Evolutionary conservation across 2,329 filamentous ascomycete genomes (phyloP).

Genomic region (Aspergillus pseudonomiae): DNA sequence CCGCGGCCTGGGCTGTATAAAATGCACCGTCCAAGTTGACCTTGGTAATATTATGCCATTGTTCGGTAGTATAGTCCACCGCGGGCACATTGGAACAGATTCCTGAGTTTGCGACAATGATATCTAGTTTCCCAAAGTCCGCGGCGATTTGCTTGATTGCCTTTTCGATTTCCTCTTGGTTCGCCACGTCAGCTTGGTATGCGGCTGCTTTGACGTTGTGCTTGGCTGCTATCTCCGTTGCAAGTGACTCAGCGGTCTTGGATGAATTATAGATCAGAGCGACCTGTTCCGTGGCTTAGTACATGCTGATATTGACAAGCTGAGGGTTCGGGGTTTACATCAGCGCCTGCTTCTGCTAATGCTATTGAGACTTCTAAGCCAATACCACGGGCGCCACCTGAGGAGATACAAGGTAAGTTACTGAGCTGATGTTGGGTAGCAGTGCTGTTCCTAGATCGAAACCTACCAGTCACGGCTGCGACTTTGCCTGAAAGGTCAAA

Average conservation of each 20-base stretch:
- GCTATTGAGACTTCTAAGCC: constrained; percentile 44
- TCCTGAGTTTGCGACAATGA: constrained; percentile 53
- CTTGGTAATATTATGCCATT: constrained; percentile 46
- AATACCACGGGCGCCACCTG: constrained; percentile 40
- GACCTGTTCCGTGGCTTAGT: constrained; percentile 23
- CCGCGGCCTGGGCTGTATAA: constrained; percentile 43
- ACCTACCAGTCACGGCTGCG: constrained; percentile 29
- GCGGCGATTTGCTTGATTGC: constrained; percentile 37
- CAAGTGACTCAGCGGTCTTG: constrained; percentile 25
- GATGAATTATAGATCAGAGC: constrained; percentile 38
- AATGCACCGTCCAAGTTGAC: constrained; percentile 46
- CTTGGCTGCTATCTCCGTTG: constrained; percentile 29
- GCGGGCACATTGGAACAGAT: constrained; percentile 32
- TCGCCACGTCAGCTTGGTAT: constrained; percentile 38
- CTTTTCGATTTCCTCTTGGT: constrained; percentile 33
- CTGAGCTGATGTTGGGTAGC: rapidly evolving
- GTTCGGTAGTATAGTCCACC: constrained; percentile 42
- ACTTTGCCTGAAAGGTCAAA: constrained; percentile 35
- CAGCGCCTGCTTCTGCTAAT: constrained; percentile 44
- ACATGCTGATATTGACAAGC: too few species aligned
- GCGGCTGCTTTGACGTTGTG: constrained; percentile 36
- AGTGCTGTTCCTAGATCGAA: neutral
- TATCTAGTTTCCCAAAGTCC: constrained; percentile 50
- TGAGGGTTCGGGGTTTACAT: constrained; percentile 23
- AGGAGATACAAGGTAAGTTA: neutral